Base-by-base conservation (phyloP, 306 rosid species). In the Citrullus colocynthis region DNA sequence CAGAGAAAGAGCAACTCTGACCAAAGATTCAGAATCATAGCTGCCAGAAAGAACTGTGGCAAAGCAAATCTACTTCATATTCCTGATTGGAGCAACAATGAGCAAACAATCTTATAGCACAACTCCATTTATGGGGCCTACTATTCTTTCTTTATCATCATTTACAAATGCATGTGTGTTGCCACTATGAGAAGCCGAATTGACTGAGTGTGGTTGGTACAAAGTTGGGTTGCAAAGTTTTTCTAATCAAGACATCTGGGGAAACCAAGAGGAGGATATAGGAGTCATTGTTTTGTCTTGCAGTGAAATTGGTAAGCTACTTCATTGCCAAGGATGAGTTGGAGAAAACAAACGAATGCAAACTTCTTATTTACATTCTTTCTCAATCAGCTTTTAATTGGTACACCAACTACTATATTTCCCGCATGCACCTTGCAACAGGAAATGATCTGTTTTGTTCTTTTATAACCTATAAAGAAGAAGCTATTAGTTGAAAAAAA, bases 391-490 rank as follows among this genome's bases (percentile, higher is more conserved):
- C 82, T 81, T 70, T 14, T 74, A 65, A 62, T 79, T 49, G 28
- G 41, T 59, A 73, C 74, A 34, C 82, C 64, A 63, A 72, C 61
- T 66, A 63, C 84, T 86, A 74, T 54, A 67, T 66, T 78, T 85
- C 88, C 70, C 71, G 56, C 48, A 85, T 86, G 70, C 52, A 79
- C 45, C 79, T 45, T 73, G 73, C 81, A 69, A 81, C 82, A 49
- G 80, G 70, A 39, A 85, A 58, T 61, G 82, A 74, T 49, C 59
- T 82, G 79, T 77, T 87, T 49, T 45, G 85, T 78, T 82, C 85
- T 78, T 87, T 87, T 60, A 80, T 79, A 79, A 91, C 88, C 98
- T 93, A 64, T 57, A 82, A 56, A 6, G 36, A 34, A 56, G 24
- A 66, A 52, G 32, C 49, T 2, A 16, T 30, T 34, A 37, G 57